phyloP scores from a whole-genome alignment of 2,329 filamentous ascomycete genomes.

The Talaromyces rugulosus region DNA sequence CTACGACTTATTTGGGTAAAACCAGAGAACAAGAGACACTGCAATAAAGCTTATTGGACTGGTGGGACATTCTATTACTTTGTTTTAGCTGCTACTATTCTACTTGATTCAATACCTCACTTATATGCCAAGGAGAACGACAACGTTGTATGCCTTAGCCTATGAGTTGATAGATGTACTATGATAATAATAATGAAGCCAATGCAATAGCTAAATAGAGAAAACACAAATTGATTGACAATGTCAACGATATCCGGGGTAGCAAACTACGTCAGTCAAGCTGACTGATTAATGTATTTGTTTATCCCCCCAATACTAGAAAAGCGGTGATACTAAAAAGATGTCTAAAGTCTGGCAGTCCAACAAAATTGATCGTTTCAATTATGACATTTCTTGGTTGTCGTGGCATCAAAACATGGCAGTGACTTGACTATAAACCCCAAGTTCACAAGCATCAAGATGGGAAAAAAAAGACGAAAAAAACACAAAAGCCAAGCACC shows the following conservation, averaged over 20 bases:
- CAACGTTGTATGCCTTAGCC: no score
- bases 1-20: background rate
- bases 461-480: background rate
- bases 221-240: no score
- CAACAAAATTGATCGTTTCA: background rate
- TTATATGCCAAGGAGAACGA: background rate
- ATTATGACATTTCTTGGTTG: background rate
- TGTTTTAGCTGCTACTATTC: no score
- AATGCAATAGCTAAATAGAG: no score
- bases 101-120: background rate
- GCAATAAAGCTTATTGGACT: background rate
- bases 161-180: no score
- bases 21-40: no score
- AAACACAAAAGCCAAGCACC: constrained; percentile 5
- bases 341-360: background rate
- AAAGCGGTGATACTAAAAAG: background rate
- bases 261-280: background rate
- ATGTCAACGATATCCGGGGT: no score
- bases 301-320: background rate
- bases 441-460: background rate
- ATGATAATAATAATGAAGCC: no score
- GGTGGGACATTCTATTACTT: no score
- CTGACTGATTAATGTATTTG: background rate
- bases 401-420: background rate
- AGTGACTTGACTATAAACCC: background rate